These are phyloP conservation scores for Pilaira anomala DNA, from an alignment of 192 early-diverging fungal genomes.

Conservation along the genomic window DNA sequence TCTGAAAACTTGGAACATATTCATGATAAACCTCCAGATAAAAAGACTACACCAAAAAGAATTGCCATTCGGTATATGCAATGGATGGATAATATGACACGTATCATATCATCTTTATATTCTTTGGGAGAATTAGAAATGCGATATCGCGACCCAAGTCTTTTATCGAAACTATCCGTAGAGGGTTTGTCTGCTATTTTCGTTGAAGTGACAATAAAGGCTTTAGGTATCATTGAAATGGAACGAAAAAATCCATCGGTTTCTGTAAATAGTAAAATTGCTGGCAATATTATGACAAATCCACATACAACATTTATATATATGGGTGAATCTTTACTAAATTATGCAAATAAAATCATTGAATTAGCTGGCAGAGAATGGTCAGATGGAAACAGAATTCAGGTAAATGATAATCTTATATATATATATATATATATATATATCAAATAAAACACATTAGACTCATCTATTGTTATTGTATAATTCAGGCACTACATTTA, in stretches of 20 bases:
- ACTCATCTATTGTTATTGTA: background rate
- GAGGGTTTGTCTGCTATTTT: conserved; percentile 22
- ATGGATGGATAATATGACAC: conserved; percentile 15
- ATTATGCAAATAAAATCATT: conserved; percentile 31
- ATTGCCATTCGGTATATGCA: conserved; percentile 29
- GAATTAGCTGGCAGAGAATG: conserved; percentile 33
- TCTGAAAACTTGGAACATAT: conserved; percentile 17
- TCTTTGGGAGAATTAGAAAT: background rate
- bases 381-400: conserved; percentile 19
- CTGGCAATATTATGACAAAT: conserved; percentile 32
- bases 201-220: conserved; percentile 28
- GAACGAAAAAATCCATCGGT: conserved; percentile 7
- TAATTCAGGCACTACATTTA: conserved; percentile 5
- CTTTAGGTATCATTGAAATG: conserved; percentile 30
- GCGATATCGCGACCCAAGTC: background rate
- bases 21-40: background rate
- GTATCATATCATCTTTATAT: background rate
- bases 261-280: background rate
- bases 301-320: conserved; percentile 26
- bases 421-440: background rate
- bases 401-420: too few species aligned
- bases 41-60: background rate
- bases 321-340: conserved; percentile 31
- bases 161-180: background rate
- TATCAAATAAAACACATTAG: background rate